Base-by-base conservation (phyloP, 768 basidiomycete species). In the Strobilomyces dryophilus region DNA sequence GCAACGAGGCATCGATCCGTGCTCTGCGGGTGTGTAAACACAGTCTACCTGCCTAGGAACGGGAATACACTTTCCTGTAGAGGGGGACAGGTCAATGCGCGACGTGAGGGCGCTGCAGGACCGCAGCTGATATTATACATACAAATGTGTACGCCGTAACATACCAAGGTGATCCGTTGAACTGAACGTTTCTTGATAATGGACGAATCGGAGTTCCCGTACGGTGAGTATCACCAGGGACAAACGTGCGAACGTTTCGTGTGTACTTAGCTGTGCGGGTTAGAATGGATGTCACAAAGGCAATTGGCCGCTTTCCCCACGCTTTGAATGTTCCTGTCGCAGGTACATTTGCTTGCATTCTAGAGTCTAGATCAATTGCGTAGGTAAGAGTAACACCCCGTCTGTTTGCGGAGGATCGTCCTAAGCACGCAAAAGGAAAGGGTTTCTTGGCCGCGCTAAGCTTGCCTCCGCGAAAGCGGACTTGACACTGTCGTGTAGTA, bases 381-480 rank as follows among this genome's bases (percentile, higher is more conserved):
- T 35, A 3, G 18, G 39, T n/a, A 8, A 20, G 9, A 11, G 9
- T 6, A 9, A 9, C 18, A 20, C 10, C 14, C 12, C 21, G 14
- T 21, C 41, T 8, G 24, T 43, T 26, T 43, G 24, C 15, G 21
- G 41, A 26, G 17, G 15, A 24, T 35, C 32, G n/a, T 7, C 27
- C 32, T 5, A 14, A 5, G 29, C 20, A 41, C 49, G 20, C 24
- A 46, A 52, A 46, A 41, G 36, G 37, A 46, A 39, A 17, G 24
- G 49, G n/a, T 41, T 2, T 17, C 45, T 8, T 17, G 11, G 31
- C 27, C 24, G 35, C 43, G 21, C 15, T 3, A 31, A 50, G n/a
- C 20, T 37, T 14, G 44, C 59, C 59, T 67, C 65, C 69, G 69
- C 65, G 67, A 65, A 50, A 51, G 60, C 60, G 67, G 55, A 63